Evolutionary conservation across 768 basidiomycete genomes (phyloP).

Genomic region (Galerina marginata): DNA sequence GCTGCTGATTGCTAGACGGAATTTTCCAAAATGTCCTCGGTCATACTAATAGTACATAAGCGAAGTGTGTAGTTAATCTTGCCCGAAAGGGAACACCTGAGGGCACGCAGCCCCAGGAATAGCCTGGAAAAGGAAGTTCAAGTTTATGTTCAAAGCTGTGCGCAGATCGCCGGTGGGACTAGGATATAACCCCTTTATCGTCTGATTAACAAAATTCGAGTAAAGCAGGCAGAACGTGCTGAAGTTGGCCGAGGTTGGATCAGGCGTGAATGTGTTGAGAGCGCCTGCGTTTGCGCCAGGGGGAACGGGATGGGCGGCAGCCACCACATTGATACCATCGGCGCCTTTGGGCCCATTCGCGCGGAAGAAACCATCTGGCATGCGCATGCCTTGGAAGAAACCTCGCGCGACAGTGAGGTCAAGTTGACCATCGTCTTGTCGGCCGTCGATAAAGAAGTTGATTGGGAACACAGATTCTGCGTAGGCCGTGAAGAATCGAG

Average conservation of each 20-base stretch:
- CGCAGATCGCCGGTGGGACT: slow-evolving; percentile 23
- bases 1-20: background rate
- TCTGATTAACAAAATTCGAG: slow-evolving; percentile 26
- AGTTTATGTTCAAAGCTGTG: slow-evolving; percentile 24
- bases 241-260: slow-evolving; percentile 26
- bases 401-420: slow-evolving; percentile 28
- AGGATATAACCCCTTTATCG: slow-evolving; percentile 27
- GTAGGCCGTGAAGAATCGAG: slow-evolving; percentile 30
- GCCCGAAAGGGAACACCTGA: slow-evolving; percentile 22
- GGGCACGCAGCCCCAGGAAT: slow-evolving; percentile 17
- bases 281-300: slow-evolving; percentile 25
- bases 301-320: slow-evolving; percentile 20
- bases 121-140: slow-evolving; percentile 19
- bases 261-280: slow-evolving; percentile 25
- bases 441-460: slow-evolving; percentile 31
- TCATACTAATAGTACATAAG: background rate
- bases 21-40: background rate
- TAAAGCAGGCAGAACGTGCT: slow-evolving; percentile 25
- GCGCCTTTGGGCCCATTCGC: slow-evolving; percentile 17
- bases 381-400: slow-evolving; percentile 29
- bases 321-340: slow-evolving; percentile 19
- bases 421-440: slow-evolving; percentile 25
- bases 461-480: slow-evolving; percentile 30
- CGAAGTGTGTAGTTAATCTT: background rate
- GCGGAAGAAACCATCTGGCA: slow-evolving; percentile 28